Conservation (phyloP, 805 yeast genomes). For the Myxozyma sirexii region DNA sequence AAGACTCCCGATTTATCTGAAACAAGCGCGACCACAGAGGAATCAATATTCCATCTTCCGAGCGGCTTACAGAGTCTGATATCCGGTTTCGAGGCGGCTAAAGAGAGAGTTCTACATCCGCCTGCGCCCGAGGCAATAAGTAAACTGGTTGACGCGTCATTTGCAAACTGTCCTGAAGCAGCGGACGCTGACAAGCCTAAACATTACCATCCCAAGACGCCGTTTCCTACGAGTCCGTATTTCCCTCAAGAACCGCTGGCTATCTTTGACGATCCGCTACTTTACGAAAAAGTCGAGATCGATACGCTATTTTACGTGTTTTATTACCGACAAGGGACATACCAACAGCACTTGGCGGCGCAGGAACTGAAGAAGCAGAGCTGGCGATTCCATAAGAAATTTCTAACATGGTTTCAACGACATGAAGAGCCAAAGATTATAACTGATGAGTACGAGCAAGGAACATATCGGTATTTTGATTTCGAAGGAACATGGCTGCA, state of each 20-base stretch:
- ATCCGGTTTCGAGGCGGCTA: constrained; percentile 46
- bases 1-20: constrained; percentile 31
- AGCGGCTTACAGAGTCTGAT: constrained; percentile 48
- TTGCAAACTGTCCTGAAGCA: constrained; percentile 90
- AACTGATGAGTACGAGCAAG: constrained; percentile 50
- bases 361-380: constrained; percentile 76
- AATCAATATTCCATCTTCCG: constrained; percentile 40
- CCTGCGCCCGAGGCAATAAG: constrained; percentile 57
- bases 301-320: constrained; percentile 92
- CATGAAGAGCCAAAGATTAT: constrained; percentile 56
- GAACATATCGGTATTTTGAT: constrained; percentile 80
- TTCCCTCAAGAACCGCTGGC: constrained; percentile 81
- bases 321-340: constrained; percentile 77
- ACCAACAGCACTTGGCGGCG: constrained; percentile 76
- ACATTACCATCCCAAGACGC: constrained; percentile 72
- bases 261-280: constrained; percentile 55
- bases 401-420: constrained; percentile 79
- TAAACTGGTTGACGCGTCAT: constrained; percentile 70
- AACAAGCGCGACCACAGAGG: constrained; percentile 14
- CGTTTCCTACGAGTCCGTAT: constrained; percentile 86
- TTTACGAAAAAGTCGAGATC: constrained; percentile 72
- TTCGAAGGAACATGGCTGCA: constrained; percentile 59
- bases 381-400: constrained; percentile 76
- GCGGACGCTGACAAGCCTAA: constrained; percentile 85
- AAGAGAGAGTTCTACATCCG: constrained; percentile 53